Base-by-base conservation (phyloP, 1,139 yeast species). In the Scheffersomyces insectosa region DNA sequence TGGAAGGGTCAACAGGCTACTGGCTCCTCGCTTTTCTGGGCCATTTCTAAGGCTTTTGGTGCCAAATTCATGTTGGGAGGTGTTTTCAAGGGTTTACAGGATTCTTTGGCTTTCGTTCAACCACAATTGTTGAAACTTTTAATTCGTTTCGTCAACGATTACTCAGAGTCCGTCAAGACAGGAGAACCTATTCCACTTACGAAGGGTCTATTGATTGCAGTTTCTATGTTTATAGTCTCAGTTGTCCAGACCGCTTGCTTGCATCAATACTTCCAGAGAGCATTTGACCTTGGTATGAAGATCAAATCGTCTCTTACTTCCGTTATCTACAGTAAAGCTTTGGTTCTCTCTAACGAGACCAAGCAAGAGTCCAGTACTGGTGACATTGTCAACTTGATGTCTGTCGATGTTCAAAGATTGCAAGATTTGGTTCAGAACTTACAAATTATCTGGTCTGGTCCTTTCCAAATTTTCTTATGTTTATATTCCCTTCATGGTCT, bases 361-460 rank as follows among this genome's bases (percentile, higher is more conserved):
- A 83, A 88, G 43, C 85, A 82, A 43, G 75, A 79, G 42, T 83
- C 89, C 40, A 80, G 89, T 25, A 89, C 97, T n/a, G 99, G 99
- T 62, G 99, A 95, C 62, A 89, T 95, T 57, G 99, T 93, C 42
- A 93, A 95, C 59, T 75, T 93, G 58, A 91, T 91, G 98, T 86
- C 97, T 41, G 97, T 93, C 40, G 99, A 93, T 68, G 88, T 95
- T 6, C 98, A 91, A 69, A 80, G 98, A 66, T 72, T 93, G 45
- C 97, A 90, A 66, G 98, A 91, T 59, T 74, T 91, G 48, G 82
- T 88, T 35, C 96, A 90, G 61, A 85, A 87, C 65, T 83, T 93
- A 49, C 91, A 90, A 60, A 79, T 91, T 47, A 75, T 89, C 41
- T 91, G 98, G 97, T 90, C 97, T 0, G 98, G 97, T 37, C 99